phyloP scores from a whole-genome alignment of 257 asterid species.

The Avicennia marina region DNA sequence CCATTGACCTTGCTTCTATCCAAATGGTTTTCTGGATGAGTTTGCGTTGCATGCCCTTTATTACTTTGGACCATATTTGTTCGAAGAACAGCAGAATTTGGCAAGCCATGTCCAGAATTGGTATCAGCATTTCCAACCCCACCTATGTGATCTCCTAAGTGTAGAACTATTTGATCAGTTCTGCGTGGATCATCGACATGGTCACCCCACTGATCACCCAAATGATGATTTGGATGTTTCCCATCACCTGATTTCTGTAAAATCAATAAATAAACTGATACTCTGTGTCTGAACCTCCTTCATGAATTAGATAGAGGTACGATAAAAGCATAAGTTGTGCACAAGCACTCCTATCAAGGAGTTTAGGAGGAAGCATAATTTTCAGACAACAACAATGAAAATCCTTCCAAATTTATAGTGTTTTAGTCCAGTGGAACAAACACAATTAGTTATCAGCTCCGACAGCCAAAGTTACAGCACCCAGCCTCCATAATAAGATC shows the following conservation, averaged over 20 bases:
- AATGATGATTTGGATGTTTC: no score
- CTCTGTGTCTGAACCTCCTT: background rate
- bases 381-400: conserved; percentile 2
- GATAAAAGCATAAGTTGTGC: conserved; percentile 7
- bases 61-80: conserved; percentile 30
- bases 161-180: no score
- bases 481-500: conserved; percentile 2
- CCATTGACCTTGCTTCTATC: conserved; percentile 30
- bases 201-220: no score
- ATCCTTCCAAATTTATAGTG: background rate
- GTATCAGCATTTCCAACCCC: no score
- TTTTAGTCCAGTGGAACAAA: no score
- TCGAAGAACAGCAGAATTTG: conserved; percentile 25
- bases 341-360: conserved; percentile 8
- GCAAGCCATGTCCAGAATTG: conserved; percentile 11
- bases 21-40: conserved; percentile 20
- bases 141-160: no score
- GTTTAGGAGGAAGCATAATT: background rate
- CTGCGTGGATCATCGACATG: no score
- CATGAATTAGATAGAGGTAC: conserved; percentile 5
- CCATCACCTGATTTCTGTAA: no score
- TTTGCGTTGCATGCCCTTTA: conserved; percentile 19
- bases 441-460: no score
- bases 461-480: background rate
- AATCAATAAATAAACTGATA: background rate